Percentiles rank a stretch among this genome's conserved stretches.
Evolutionary conservation across 2,329 filamentous ascomycete genomes (phyloP).

Genomic region (Epichloe festucae): DNA sequence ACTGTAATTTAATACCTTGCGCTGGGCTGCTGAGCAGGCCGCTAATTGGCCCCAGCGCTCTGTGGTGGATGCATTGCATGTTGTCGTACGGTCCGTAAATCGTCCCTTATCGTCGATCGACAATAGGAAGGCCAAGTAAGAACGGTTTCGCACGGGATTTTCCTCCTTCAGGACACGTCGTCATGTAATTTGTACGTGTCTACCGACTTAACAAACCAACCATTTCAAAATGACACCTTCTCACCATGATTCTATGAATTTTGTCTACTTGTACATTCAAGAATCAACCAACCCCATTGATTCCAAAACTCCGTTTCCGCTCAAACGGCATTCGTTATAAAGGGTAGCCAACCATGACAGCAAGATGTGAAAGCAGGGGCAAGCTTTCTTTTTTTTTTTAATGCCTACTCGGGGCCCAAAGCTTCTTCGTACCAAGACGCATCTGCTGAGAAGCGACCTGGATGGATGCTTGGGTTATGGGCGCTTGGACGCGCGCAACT

Average conservation of each 20-base stretch:
- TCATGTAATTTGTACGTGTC: too few relatives aligned
- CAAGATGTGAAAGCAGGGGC: neutral
- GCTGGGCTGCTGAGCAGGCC: neutral
- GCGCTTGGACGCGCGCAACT: neutral
- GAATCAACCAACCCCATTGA: conserved; percentile 1
- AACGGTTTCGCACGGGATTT: too few relatives aligned
- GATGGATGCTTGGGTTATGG: neutral
- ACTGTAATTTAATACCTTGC: too few relatives aligned
- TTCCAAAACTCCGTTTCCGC: conserved; percentile 14
- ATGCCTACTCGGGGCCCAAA: neutral
- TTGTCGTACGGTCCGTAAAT: neutral
- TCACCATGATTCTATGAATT: neutral
- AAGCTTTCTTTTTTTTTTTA: too few relatives aligned
- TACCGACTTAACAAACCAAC: neutral
- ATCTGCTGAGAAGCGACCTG: neutral
- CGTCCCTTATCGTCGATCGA: too few relatives aligned
- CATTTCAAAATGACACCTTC: neutral
- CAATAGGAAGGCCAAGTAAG: too few relatives aligned
- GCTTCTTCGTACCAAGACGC: neutral
- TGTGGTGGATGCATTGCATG: neutral
- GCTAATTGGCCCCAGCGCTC: neutral
- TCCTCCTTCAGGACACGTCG: too few relatives aligned
- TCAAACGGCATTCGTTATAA: neutral
- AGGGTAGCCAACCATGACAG: neutral
- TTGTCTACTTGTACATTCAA: conserved; percentile 6